These are phyloP conservation scores for Stereum hirsutum DNA, from an alignment of 1,284 basidiomycete species.

Conservation along the genomic window DNA sequence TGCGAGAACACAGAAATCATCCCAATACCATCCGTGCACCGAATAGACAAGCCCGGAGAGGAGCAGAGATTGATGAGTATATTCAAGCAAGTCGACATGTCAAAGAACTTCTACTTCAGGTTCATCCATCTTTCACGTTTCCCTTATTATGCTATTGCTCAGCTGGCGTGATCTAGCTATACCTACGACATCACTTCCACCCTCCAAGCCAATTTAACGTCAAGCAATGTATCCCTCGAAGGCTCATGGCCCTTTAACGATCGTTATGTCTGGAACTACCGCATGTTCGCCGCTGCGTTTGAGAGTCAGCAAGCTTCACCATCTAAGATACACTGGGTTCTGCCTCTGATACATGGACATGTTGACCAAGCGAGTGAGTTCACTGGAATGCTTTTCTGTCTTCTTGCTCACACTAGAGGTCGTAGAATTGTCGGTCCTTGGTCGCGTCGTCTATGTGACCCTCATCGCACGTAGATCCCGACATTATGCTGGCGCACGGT, in stretches of 20 bases:
- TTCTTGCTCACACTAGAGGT: neutral
- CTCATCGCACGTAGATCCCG: constrained; percentile 91
- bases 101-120: constrained; percentile 99
- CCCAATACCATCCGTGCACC: constrained; percentile 64
- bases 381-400: neutral
- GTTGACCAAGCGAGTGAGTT: constrained; percentile 95
- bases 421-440: constrained; percentile 84
- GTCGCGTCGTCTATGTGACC: constrained; percentile 87
- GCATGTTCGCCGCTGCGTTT: constrained; percentile 74
- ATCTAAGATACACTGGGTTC: constrained; percentile 72
- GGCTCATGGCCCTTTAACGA: constrained; percentile 70
- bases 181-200: constrained; percentile 97
- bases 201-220: constrained; percentile 89
- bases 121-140: constrained; percentile 25
- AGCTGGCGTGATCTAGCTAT: constrained; percentile 45
- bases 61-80: constrained; percentile 81
- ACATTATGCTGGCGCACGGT: constrained; percentile 94
- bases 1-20: constrained; percentile 89
- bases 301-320: constrained; percentile 27
- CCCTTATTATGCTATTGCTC: neutral
- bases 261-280: constrained; percentile 94
- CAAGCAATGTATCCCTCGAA: constrained; percentile 22
- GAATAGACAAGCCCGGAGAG: constrained; percentile 75
- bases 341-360: constrained; percentile 92
- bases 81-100: constrained; percentile 98